These are phyloP conservation scores for Orbilia quercus DNA, from an alignment of 2,329 filamentous ascomycete genomes.

Conservation along the genomic window DNA sequence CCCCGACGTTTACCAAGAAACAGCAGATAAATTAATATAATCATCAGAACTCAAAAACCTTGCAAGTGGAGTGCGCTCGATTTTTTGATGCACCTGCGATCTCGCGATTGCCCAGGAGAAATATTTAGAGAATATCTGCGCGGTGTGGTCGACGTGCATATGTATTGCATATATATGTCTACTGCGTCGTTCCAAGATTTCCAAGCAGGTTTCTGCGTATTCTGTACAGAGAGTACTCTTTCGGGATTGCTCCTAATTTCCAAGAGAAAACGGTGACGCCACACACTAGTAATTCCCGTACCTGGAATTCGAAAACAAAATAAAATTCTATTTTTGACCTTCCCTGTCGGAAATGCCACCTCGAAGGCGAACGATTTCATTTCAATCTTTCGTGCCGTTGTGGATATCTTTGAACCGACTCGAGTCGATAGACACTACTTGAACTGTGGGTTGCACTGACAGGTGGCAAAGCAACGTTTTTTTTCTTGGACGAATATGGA, in stretches of 20 bases:
- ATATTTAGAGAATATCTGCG: not conserved
- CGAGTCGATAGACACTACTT: constrained; percentile 12
- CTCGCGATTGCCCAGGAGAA: not conserved
- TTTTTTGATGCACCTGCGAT: not conserved
- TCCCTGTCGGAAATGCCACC: not conserved
- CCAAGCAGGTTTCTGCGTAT: constrained; percentile 25
- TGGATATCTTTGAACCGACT: too few species aligned
- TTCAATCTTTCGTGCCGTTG: constrained; percentile 35
- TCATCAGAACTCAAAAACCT: too few species aligned
- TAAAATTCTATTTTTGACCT: constrained; percentile 52
- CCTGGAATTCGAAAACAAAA: constrained; percentile 4
- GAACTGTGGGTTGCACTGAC: not conserved
- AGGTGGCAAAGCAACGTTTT: not conserved
- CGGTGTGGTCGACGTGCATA: not conserved
- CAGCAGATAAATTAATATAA: too few species aligned
- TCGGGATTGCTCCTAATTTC: constrained; percentile 21
- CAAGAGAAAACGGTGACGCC: constrained; percentile 53
- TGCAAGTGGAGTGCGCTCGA: too few species aligned
- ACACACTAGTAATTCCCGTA: constrained; percentile 33
- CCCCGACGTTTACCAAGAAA: not conserved
- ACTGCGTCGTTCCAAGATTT: not conserved
- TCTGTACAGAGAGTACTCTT: constrained; percentile 3
- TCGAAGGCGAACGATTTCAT: constrained; percentile 18
- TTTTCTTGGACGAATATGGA: not conserved
- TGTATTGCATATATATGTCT: constrained; percentile 3